phyloP scores from a whole-genome alignment of 495 filamentous ascomycete genomes.

The Parathielavia hyrcaniae region DNA sequence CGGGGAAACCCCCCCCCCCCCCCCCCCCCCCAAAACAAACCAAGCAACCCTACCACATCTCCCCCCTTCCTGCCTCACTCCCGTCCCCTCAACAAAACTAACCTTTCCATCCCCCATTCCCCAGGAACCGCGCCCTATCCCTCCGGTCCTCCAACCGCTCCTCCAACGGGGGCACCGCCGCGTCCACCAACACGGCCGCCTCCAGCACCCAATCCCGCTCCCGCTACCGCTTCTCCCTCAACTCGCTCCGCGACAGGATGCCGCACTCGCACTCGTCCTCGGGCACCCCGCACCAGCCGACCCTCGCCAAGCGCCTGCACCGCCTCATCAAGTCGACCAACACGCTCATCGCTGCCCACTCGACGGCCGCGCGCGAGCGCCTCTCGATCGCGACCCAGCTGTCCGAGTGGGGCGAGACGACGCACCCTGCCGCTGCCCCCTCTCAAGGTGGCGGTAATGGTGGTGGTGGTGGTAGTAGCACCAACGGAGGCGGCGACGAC shows the following conservation, averaged over 20 bases:
- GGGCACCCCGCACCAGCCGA: conserved; percentile 73
- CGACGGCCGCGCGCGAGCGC: conserved; percentile 74
- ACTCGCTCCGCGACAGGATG: conserved; percentile 41
- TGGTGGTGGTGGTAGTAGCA: conserved; percentile 18
- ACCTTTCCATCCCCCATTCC: not conserved
- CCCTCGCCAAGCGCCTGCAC: conserved; percentile 76
- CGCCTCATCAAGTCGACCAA: conserved; percentile 90
- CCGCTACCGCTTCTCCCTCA: conserved; percentile 27
- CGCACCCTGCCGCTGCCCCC: conserved; percentile 26
- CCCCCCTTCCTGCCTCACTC: too few relatives aligned
- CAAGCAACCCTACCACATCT: too few relatives aligned
- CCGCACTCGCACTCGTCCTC: conserved; percentile 74
- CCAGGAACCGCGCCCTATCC: conserved; percentile 56
- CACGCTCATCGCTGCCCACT: conserved; percentile 72
- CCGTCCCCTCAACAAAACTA: not conserved
- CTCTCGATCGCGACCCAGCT: conserved; percentile 78
- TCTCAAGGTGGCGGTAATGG: too few relatives aligned
- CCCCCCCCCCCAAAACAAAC: too few relatives aligned
- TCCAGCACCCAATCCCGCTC: conserved; percentile 36
- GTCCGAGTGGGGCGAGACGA: conserved; percentile 94
- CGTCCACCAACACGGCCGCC: conserved; percentile 29
- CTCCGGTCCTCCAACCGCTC: conserved; percentile 30
- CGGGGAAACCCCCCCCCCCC: too few relatives aligned
- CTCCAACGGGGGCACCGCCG: conserved; percentile 19
- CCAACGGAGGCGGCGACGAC: conserved; percentile 42